Evolutionary conservation across 2,329 filamentous ascomycete genomes (phyloP), one percentile per base, ranked within the genome.

Genomic region (Lizonia empirigonia): DNA sequence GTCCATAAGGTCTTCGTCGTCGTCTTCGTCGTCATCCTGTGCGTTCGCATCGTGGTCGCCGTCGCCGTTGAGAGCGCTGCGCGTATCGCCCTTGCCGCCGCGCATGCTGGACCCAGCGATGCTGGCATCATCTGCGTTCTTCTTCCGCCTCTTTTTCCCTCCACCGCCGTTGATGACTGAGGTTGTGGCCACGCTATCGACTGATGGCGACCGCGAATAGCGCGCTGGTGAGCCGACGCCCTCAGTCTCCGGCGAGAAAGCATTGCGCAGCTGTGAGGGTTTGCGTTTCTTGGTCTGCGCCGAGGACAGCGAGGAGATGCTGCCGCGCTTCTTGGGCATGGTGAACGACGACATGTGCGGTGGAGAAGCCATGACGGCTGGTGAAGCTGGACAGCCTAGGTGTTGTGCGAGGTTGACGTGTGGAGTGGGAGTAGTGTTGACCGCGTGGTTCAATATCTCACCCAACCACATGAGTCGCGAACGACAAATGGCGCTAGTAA

Each of bases 241-340:
- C 46, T 71, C 68, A 45, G 83, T 77, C 51, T 85, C 86, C 20
- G 89, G 88, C 0, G 89, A 88, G 67, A 91, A 94, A 0, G 89
- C 91, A 4, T 90, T 92, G 30, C 90, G 88, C 1, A 94, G 82
- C 3, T 85, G 82, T 10, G 87, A 90, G 5, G 85, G 80, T 68
- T 92, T 92, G 66, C 89, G 86, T 37, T 87, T 85, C 69, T 90
- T 90, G 27, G 13, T 76, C 13, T 60, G 58, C 38, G 56, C 54
- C 4, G 76, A 79, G 2, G 76, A 79, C 36, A 78, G 75, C 27
- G 78, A 78, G 8, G 79, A 77, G 55, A 86, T 74, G 16, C 82
- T 80, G 37, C 80, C 78, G 56, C 86, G 85, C 70, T 88, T 89
- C 73, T 87, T 89, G 65, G 74, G 74, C 19, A 82, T 82, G 13